These are phyloP conservation scores for Zygnema cylindricum DNA, from an alignment of 139 green algal genomes.

Conservation along the genomic window DNA sequence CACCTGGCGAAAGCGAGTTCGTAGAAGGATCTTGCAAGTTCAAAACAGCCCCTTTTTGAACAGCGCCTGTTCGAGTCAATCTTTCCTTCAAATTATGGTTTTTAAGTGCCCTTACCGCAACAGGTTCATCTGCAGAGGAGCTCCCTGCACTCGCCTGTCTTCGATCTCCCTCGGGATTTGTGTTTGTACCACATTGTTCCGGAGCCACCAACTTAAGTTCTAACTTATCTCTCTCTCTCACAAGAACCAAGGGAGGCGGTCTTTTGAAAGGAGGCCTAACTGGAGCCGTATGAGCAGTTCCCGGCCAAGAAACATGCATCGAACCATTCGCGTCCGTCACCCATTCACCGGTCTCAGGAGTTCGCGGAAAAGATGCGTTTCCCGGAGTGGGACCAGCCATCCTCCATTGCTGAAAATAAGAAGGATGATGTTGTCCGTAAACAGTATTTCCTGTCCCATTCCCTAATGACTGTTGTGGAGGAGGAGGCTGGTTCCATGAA, in stretches of 20 bases:
- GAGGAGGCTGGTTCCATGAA: too few relatives aligned
- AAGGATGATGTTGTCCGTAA: too few relatives aligned
- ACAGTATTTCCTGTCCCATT: too few relatives aligned
- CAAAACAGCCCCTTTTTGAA: neutral
- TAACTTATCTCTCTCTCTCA: neutral
- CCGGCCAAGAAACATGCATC: neutral
- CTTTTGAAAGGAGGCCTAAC: neutral
- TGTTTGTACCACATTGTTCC: neutral
- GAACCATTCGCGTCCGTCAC: neutral
- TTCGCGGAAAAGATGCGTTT: neutral
- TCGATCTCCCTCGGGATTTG: too few relatives aligned
- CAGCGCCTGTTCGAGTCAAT: neutral
- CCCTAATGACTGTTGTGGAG: too few relatives aligned
- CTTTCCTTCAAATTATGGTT: too few relatives aligned
- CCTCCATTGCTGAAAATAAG: neutral
- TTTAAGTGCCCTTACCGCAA: neutral
- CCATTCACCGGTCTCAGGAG: neutral
- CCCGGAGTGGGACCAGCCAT: neutral
- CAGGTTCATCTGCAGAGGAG: neutral
- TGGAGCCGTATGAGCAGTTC: neutral
- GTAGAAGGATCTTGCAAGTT: neutral
- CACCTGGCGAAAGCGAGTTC: neutral
- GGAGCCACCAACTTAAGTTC: conserved; percentile 6
- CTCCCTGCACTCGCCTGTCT: neutral
- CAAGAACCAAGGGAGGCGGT: neutral